Evolutionary conservation across 2,329 filamentous ascomycete genomes (phyloP).

Genomic region (Fusarium clavum): DNA sequence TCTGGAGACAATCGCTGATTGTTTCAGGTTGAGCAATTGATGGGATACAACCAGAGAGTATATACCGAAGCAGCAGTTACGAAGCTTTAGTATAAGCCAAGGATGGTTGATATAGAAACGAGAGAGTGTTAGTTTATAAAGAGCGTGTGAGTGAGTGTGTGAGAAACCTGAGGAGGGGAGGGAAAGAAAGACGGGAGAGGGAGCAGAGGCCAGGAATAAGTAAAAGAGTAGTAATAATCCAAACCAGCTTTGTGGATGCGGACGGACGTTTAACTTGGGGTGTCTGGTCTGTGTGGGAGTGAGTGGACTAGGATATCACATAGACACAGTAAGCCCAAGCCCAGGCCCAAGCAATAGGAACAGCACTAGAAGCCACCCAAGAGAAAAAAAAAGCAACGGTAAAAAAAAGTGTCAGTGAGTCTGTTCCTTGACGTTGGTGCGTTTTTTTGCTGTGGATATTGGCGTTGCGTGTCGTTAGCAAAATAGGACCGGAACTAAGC

Average conservation of each 20-base stretch:
- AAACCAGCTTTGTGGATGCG: constrained; percentile 42
- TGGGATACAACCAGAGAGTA: constrained; percentile 6
- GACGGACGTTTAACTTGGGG: constrained; percentile 13
- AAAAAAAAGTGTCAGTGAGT: constrained; percentile 7
- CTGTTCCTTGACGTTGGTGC: constrained; percentile 22
- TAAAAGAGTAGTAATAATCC: constrained; percentile 42
- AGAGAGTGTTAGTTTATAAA: constrained; percentile 14
- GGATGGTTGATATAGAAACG: constrained; percentile 31
- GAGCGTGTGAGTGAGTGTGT: not conserved
- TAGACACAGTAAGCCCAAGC: constrained; percentile 23
- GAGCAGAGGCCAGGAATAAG: constrained; percentile 34
- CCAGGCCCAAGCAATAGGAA: constrained; percentile 26
- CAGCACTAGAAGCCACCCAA: constrained; percentile 3
- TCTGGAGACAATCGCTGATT: constrained; percentile 15
- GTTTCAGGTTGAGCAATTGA: constrained; percentile 32
- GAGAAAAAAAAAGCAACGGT: constrained; percentile 35
- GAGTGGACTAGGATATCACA: constrained; percentile 9
- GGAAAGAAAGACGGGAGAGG: constrained; percentile 15
- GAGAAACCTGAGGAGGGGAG: constrained; percentile 31
- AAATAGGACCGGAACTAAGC: constrained; percentile 21
- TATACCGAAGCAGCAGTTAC: constrained; percentile 15
- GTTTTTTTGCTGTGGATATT: constrained; percentile 1
- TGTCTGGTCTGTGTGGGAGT: constrained; percentile 25
- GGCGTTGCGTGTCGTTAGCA: constrained; percentile 36
- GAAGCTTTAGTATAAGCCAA: constrained; percentile 21